phyloP scores from a whole-genome alignment of 371 early-diverging fungal species.

The Capniomyces stellatus region DNA sequence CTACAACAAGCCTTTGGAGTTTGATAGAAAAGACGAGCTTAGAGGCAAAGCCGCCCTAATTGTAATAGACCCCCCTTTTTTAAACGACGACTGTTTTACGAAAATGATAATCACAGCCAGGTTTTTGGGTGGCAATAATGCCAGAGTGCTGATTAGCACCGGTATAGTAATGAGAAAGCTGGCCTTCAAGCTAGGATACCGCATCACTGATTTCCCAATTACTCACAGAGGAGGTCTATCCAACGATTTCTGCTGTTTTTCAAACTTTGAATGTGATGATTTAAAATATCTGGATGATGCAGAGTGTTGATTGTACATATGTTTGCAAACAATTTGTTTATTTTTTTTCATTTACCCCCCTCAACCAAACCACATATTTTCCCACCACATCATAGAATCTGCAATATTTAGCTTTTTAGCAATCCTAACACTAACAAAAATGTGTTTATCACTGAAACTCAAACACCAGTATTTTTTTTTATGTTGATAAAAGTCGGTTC shows the following conservation, averaged over 20 bases:
- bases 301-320: too few relatives aligned
- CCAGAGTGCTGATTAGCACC: slow-evolving; percentile 41
- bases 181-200: slow-evolving; percentile 21
- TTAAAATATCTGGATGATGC: too few relatives aligned
- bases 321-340: too few relatives aligned
- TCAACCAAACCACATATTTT: too few relatives aligned
- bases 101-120: slow-evolving; percentile 36
- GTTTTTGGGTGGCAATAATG: slow-evolving; percentile 24
- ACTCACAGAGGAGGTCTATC: slow-evolving; percentile 37
- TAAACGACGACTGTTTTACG: slow-evolving; percentile 44
- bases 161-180: slow-evolving; percentile 18
- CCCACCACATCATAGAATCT: too few relatives aligned
- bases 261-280: slow-evolving; percentile 35
- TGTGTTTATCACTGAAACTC: too few relatives aligned
- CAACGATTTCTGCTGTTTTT: slow-evolving; percentile 48
- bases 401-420: too few relatives aligned
- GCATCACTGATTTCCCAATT: slow-evolving; percentile 30
- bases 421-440: neutral
- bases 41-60: slow-evolving; percentile 34
- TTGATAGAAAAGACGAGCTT: too few relatives aligned
- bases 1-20: slow-evolving; percentile 34
- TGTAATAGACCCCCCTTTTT: slow-evolving; percentile 52
- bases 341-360: too few relatives aligned
- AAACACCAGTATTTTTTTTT: too few relatives aligned
- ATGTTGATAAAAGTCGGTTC: too few relatives aligned